Evolutionary conservation across 768 basidiomycete genomes (phyloP).

Genomic region (Podaxis sp.): DNA sequence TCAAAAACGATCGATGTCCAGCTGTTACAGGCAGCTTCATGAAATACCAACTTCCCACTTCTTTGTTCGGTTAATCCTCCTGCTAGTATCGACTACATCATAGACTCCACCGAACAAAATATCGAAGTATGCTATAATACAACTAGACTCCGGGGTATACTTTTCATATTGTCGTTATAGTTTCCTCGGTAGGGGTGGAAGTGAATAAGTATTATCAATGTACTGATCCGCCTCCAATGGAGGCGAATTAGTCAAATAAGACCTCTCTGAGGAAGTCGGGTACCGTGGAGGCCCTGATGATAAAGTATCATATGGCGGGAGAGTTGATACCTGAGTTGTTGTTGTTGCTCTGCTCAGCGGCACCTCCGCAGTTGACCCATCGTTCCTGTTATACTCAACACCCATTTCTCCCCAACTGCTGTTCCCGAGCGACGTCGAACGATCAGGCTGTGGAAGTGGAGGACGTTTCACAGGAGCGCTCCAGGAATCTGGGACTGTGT

Average conservation of each 20-base stretch:
- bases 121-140: no score
- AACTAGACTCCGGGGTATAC: not conserved
- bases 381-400: not conserved
- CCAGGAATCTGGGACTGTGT: not conserved
- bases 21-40: no score
- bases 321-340: not conserved
- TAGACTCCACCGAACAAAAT: not conserved
- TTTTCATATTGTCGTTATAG: not conserved
- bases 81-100: not conserved
- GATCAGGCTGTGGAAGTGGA: not conserved
- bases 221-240: not conserved
- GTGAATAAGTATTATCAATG: not conserved
- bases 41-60: no score
- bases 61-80: not conserved
- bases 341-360: not conserved
- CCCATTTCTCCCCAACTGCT: not conserved
- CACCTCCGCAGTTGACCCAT: not conserved
- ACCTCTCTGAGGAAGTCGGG: not conserved
- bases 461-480: not conserved
- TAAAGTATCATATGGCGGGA: not conserved
- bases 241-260: not conserved
- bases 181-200: not conserved
- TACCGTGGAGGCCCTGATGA: conserved; percentile 1
- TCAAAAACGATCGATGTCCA: not conserved
- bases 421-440: not conserved